phyloP scores from a whole-genome alignment of 148 eudicot genomes.

The Vaccinium macrocarpon region DNA sequence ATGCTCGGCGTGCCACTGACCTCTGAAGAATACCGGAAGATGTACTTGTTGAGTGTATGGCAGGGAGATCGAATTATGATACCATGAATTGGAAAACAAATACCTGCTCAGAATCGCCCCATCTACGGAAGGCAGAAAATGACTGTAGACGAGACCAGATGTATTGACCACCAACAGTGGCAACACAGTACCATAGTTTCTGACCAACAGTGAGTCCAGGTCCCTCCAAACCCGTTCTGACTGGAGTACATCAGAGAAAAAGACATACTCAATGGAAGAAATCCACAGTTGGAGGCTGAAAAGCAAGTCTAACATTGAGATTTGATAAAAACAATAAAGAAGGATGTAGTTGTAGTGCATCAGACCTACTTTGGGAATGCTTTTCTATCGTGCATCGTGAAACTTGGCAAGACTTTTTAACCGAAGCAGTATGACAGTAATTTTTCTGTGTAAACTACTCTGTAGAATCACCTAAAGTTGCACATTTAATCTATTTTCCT shows the following conservation, averaged over 20 bases:
- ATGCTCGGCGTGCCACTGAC: constrained; percentile 70
- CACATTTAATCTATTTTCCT: constrained; percentile 3
- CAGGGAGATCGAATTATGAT: neutral
- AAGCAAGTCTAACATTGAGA: neutral
- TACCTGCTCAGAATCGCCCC: constrained; percentile 98
- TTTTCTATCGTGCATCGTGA: neutral
- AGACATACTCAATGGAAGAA: neutral
- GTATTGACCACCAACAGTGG: constrained; percentile 92
- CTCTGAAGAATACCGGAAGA: constrained; percentile 44
- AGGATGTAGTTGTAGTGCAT: neutral
- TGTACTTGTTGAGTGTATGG: neutral
- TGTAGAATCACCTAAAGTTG: neutral
- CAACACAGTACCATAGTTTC: constrained; percentile 89
- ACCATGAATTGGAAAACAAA: neutral
- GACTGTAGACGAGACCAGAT: constrained; percentile 89
- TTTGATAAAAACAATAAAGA: neutral
- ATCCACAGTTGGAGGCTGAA: constrained; percentile 9
- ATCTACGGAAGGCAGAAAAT: constrained; percentile 92
- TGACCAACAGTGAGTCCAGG: constrained; percentile 88
- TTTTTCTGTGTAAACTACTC: neutral
- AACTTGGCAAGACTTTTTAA: neutral
- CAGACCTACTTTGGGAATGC: neutral
- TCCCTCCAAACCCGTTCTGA: constrained; percentile 89
- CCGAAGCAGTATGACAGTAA: neutral
- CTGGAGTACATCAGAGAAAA: constrained; percentile 40